Percentiles rank a stretch among this genome's conserved stretches.
Conservation (phyloP, 1,284 basidiomycete species). For the Trametes versicolor region DNA sequence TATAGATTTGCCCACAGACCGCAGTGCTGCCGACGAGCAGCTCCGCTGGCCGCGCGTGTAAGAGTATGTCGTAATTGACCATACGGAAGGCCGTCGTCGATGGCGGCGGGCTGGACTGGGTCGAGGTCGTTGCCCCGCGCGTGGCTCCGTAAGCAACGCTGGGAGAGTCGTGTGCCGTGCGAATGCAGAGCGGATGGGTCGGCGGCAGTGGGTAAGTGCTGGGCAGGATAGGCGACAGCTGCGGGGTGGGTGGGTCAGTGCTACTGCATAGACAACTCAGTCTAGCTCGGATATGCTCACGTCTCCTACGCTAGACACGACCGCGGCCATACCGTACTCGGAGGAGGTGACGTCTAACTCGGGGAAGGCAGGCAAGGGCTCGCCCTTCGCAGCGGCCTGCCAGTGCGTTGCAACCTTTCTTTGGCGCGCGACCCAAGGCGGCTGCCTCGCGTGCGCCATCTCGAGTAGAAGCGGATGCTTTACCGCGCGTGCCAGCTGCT, state of each 20-base stretch:
- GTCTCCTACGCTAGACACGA: conserved; percentile 58
- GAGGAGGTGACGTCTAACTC: conserved; percentile 11
- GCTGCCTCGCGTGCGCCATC: conserved; percentile 45
- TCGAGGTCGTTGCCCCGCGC: background rate
- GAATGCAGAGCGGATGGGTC: background rate
- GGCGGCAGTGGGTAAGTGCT: background rate
- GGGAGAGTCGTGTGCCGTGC: background rate
- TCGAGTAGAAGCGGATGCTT: conserved; percentile 62
- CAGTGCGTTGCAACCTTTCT: conserved; percentile 34
- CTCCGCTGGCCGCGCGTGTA: conserved; percentile 37
- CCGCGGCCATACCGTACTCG: conserved; percentile 33
- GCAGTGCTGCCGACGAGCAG: conserved; percentile 36
- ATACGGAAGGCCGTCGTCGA: conserved; percentile 22
- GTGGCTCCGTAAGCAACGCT: background rate
- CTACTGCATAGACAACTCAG: background rate
- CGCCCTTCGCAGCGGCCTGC: conserved; percentile 25
- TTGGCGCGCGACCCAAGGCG: conserved; percentile 36
- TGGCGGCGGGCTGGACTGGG: background rate
- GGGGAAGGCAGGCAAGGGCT: conserved; percentile 20
- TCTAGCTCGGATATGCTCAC: conserved; percentile 45
- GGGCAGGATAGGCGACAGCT: background rate
- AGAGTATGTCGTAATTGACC: conserved; percentile 23
- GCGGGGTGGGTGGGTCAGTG: background rate
- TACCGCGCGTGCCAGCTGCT: conserved; percentile 47
- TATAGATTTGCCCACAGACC: conserved; percentile 22